phyloP scores from a whole-genome alignment of 352 stramenopile genomes.

The Globisporangium emineosum region DNA sequence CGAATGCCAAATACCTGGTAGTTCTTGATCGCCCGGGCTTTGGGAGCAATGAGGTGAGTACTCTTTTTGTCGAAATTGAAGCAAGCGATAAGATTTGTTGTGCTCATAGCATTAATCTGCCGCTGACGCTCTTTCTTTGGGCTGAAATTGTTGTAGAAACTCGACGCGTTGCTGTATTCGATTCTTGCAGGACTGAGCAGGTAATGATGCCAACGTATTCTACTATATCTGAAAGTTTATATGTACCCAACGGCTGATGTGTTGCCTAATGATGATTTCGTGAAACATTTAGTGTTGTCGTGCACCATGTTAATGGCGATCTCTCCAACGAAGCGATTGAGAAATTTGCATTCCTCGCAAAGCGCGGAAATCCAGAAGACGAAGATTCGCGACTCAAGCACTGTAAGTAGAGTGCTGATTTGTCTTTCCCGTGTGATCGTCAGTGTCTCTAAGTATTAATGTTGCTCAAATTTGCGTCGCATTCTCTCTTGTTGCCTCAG shows the following conservation, averaged over 20 bases:
- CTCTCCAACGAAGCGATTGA: conserved; percentile 50
- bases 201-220: conserved; percentile 14
- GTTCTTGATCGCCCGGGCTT: conserved; percentile 62
- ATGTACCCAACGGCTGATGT: background rate
- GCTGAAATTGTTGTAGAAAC: conserved; percentile 19
- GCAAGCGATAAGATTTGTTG: background rate
- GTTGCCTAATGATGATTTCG: background rate
- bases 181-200: conserved; percentile 66
- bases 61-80: background rate
- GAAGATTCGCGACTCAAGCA: conserved; percentile 26
- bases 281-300: conserved; percentile 55
- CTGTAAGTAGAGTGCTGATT: conserved; percentile 16
- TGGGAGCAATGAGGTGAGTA: conserved; percentile 23
- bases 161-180: conserved; percentile 62
- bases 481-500: conserved; percentile 19
- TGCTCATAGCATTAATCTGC: background rate
- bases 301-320: conserved; percentile 60
- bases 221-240: background rate
- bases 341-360: conserved; percentile 57
- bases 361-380: conserved; percentile 21
- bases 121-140: background rate
- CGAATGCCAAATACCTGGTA: conserved; percentile 71
- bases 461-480: no score
- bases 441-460: conserved; percentile 5
- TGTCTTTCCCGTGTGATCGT: background rate